Conservation (phyloP, 345 rosid genomes). For the Lepidium didymum region DNA sequence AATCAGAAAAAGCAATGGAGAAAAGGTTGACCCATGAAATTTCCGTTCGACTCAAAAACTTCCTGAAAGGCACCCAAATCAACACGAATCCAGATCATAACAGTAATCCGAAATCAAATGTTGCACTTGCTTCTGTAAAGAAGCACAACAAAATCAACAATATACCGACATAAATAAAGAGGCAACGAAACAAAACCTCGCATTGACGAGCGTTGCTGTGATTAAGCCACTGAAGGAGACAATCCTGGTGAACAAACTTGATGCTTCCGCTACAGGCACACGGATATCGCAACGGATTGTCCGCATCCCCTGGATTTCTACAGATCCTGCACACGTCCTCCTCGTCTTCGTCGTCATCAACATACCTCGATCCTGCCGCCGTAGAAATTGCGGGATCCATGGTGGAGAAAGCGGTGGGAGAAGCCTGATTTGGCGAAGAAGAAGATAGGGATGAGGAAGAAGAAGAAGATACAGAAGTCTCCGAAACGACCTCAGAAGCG, state of each 20-base stretch:
- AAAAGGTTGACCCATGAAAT: not conserved
- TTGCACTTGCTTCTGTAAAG: not conserved
- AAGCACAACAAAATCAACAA: not conserved
- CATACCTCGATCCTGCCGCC: conserved; percentile 19
- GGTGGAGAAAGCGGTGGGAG: conserved; percentile 17
- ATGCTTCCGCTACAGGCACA: conserved; percentile 99
- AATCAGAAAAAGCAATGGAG: not conserved
- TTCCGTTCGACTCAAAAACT: not conserved
- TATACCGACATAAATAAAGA: not conserved
- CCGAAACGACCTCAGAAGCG: conserved; percentile 22
- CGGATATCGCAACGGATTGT: conserved; percentile 87
- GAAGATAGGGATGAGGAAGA: conserved; percentile 26
- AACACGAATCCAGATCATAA: not conserved
- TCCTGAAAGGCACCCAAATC: not conserved
- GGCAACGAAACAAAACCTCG: conserved; percentile 52
- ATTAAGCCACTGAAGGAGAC: conserved; percentile 98
- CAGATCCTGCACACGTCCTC: conserved; percentile 99
- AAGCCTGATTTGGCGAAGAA: conserved; percentile 22
- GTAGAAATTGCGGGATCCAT: conserved; percentile 15
- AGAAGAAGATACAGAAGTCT: conserved; percentile 15
- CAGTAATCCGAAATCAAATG: not conserved
- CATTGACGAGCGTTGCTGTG: conserved; percentile 99
- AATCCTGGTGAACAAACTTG: conserved; percentile 96
- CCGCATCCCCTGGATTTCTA: conserved; percentile 87
- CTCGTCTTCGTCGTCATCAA: conserved; percentile 81